Evolutionary conservation across 2,329 filamentous ascomycete species (phyloP), one percentile per base, ranked within the genome.

Genomic region (Coniella lustricola): DNA sequence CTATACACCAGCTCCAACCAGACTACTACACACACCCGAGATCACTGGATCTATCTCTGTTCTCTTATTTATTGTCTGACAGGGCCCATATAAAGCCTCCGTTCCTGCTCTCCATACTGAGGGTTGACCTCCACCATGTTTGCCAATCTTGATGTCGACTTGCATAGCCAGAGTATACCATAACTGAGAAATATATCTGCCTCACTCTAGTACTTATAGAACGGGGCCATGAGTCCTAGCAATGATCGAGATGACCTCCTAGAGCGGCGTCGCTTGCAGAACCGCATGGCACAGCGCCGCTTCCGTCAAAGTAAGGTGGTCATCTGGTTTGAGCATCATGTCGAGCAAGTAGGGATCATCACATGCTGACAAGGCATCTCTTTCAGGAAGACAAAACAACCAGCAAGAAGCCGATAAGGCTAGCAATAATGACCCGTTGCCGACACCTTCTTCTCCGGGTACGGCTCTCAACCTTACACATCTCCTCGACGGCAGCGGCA

Each of bases 211-310:
- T 10, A 10, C 5, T 29, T 29, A 29, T 29, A 7, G 4, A 35
- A 7, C 33, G 13, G 33, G n/a, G 13, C 1, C 13, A 35, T 14
- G 33, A 35, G 33, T 14, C 4, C 33, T 16, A 16, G 33, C 33
- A 16, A 13, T 35, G 33, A 35, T 14, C 57, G 56, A 13, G 58
- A 59, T 9, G 55, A 59, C 18, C 7, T 41, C 25, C 43, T 52
- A 25, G 49, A 49, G 42, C 55, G 55, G 17, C 54, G 54, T 29
- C 54, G 52, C 18, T 21, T 37, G 21, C 54, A 54, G 43, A 56
- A 56, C 45, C 55, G 55, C 9, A 34, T 50, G 34, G 54, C 55
- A 13, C 55, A 57, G 31, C 55, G 54, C 29, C 49, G 54, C 34
- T 57, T 57, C 38, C 53, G 55, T 45, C 44, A 53, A 55, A 22